These are phyloP conservation scores for Epichloe uncinata DNA, from an alignment of 2,329 filamentous ascomycete species.

Conservation along the genomic window DNA sequence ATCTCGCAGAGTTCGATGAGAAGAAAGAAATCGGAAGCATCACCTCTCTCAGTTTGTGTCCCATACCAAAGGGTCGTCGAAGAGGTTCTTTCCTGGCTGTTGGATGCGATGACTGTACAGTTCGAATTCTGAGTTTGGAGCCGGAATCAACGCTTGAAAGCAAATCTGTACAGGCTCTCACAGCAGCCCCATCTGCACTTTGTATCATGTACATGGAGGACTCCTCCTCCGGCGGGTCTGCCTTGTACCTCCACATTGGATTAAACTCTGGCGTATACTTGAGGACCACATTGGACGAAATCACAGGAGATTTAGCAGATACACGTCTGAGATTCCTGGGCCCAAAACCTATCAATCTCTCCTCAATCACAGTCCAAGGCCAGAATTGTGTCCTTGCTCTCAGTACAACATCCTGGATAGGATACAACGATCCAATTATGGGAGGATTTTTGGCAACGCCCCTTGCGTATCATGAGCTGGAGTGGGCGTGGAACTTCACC, in stretches of 20 bases:
- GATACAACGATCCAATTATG: slow-evolving; percentile 78
- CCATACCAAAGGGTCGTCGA: slow-evolving; percentile 80
- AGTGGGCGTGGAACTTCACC: slow-evolving; percentile 94
- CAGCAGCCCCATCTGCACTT: slow-evolving; percentile 75
- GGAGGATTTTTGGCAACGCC: slow-evolving; percentile 87
- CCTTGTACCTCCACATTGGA: slow-evolving; percentile 89
- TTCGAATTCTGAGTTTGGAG: slow-evolving; percentile 80
- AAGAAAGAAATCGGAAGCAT: slow-evolving; percentile 90
- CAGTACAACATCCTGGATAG: slow-evolving; percentile 90
- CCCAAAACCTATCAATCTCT: slow-evolving; percentile 77
- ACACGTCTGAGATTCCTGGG: slow-evolving; percentile 91
- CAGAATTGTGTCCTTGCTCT: slow-evolving; percentile 77
- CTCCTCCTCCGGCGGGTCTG: slow-evolving; percentile 78
- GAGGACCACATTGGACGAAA: slow-evolving; percentile 83
- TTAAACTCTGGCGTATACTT: slow-evolving; percentile 92
- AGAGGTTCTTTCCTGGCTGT: slow-evolving; percentile 84
- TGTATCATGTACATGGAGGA: slow-evolving; percentile 94
- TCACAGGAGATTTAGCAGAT: slow-evolving; percentile 89
- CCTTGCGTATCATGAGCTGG: slow-evolving; percentile 71
- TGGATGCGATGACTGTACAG: slow-evolving; percentile 91
- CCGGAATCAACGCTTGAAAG: slow-evolving; percentile 83
- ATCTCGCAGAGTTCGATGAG: slow-evolving; percentile 85
- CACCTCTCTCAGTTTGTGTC: slow-evolving; percentile 79
- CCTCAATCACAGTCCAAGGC: slow-evolving; percentile 72
- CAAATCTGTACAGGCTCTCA: slow-evolving; percentile 87